Base-by-base conservation (phyloP, 441 rosid genomes). In the Flueggea neowawraea region DNA sequence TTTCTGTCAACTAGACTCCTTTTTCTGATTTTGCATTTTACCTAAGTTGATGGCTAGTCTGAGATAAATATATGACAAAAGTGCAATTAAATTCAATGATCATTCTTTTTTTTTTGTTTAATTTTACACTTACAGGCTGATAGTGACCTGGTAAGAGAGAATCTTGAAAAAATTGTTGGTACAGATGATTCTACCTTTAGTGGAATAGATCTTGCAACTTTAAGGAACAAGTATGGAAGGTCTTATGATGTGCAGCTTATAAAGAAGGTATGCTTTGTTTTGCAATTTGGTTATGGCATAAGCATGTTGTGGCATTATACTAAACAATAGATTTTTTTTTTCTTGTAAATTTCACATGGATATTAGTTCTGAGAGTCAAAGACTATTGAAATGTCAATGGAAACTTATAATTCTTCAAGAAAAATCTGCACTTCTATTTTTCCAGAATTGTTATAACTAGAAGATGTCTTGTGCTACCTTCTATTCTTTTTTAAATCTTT, bases 181-280 rank as follows among this genome's bases (percentile, higher is more conserved):
- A 17, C 60, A 14, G 98, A 94, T 79, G 98, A 94, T 78, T 94
- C 98, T 22, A 68, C 84, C 54, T 94, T 94, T 59, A 88, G 75
- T 32, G 98, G 98, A 58, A 76, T 83, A 62, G 98, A 94, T 74
- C 97, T 94, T 54, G 98, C 98, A 31, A 90, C 98, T 17, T 91
- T 94, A 60, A 80, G 98, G 69, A 81, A 90, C 62, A 90, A 90
- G 79, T 94, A 90, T 69, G 97, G 98, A 58, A 84, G 84, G 75
- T 94, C 98, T 69, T 94, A 94, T 64, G 98, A 94, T 69, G 94
- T 94, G 70, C 97, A 84, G 68, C 79, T 90, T 54, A 90, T 94
- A 73, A 94, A 90, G 77, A 94, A 94, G 97, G 98, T 90, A 68
- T 10, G 49, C 41, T 9, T 22, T 12, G 10, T 58, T 62, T 52